Percentiles rank a stretch among this genome's conserved stretches.
These are phyloP conservation scores for Fusarium domesticum DNA, from an alignment of 2,329 filamentous ascomycete genomes.

Conservation along the genomic window DNA sequence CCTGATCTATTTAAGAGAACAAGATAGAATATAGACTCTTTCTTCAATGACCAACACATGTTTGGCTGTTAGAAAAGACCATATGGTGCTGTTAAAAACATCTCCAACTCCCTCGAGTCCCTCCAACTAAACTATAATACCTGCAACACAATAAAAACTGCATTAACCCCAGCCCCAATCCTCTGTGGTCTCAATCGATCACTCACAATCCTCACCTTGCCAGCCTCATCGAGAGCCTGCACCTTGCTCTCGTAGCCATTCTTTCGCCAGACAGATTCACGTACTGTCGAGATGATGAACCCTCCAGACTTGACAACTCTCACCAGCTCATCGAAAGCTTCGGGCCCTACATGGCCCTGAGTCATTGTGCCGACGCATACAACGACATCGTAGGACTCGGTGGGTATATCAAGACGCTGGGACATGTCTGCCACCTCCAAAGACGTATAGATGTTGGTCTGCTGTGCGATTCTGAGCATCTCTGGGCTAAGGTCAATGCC, in stretches of 20 bases:
- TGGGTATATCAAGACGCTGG: constrained; percentile 34
- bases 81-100: too few species aligned
- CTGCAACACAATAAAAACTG: constrained; percentile 10
- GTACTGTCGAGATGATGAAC: constrained; percentile 45
- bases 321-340: constrained; percentile 44
- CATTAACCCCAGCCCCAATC: constrained; percentile 10
- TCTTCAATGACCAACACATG: too few species aligned
- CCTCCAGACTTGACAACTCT: constrained; percentile 43
- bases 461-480: constrained; percentile 47
- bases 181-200: background rate
- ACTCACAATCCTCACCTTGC: constrained; percentile 2
- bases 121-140: background rate
- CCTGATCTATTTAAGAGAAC: too few species aligned
- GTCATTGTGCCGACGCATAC: constrained; percentile 53
- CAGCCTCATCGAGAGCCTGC: constrained; percentile 19
- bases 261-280: constrained; percentile 45
- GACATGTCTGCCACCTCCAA: constrained; percentile 44
- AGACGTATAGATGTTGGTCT: constrained; percentile 41
- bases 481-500: constrained; percentile 48
- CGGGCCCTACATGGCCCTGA: constrained; percentile 48
- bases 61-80: too few species aligned
- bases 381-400: constrained; percentile 44
- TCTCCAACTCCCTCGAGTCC: too few species aligned
- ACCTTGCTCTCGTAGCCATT: constrained; percentile 44
- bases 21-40: too few species aligned